A percentile compares a stretch with the other conserved stretches of the same genome.
phyloP scores from a whole-genome alignment of 23 red algal species.

The Gracilaria gracilis region DNA sequence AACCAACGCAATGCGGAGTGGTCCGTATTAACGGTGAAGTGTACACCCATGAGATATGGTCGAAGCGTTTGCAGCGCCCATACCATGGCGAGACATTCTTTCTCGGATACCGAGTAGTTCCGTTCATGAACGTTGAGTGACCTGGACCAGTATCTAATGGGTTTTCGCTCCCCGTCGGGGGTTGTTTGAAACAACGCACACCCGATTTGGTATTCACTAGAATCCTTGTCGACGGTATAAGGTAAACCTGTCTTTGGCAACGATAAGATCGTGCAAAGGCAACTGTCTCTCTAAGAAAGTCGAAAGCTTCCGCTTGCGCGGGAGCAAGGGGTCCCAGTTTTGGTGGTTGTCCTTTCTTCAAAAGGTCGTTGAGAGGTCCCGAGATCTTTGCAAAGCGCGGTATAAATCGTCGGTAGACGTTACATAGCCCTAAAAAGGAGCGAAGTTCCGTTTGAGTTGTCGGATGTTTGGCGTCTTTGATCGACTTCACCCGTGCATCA shows the following conservation, averaged over 20 bases:
- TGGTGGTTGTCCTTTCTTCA: constrained; percentile 30
- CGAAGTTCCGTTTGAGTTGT: constrained; percentile 8
- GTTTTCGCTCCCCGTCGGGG: not conserved
- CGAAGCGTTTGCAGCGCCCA: not conserved
- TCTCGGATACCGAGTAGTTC: not conserved
- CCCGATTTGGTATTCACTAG: too few relatives aligned
- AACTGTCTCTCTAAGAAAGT: too few relatives aligned
- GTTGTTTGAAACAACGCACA: too few relatives aligned
- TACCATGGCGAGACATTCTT: not conserved
- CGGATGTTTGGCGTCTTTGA: not conserved
- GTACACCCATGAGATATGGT: not conserved
- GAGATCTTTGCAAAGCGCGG: constrained; percentile 1
- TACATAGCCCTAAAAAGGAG: constrained; percentile 4
- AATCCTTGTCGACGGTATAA: too few relatives aligned
- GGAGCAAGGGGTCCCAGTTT: not conserved
- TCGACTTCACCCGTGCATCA: not conserved
- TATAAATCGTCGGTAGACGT: constrained; percentile 5
- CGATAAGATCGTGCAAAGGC: too few relatives aligned
- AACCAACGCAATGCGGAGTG: not conserved
- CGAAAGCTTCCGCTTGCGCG: not conserved
- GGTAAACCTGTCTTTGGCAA: too few relatives aligned
- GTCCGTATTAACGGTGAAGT: not conserved
- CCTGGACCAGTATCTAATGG: not conserved
- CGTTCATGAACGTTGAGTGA: not conserved
- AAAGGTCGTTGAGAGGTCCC: not conserved